Percentiles rank a stretch among this genome's conserved stretches.
Conservation (phyloP, 1,139 yeast species). For the Hanseniaspora uvarum region DNA sequence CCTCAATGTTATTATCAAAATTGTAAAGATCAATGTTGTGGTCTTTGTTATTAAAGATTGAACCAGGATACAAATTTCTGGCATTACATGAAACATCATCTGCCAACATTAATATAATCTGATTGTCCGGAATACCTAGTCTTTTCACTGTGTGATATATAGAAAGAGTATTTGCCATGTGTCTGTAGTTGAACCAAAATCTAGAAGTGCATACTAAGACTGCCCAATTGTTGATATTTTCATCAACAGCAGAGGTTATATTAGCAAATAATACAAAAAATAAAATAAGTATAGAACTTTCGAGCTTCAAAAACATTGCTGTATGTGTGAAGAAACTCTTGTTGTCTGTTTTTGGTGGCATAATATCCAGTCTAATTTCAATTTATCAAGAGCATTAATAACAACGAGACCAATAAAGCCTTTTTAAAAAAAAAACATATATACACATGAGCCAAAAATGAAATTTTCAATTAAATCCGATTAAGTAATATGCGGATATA, state of each 20-base stretch:
- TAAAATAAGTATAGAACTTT: neutral
- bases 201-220: conserved; percentile 90
- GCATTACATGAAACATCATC: conserved; percentile 98
- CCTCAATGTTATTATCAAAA: conserved; percentile 58
- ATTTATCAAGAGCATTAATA: no score
- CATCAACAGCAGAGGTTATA: conserved; percentile 18
- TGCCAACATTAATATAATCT: conserved; percentile 86
- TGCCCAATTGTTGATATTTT: conserved; percentile 83
- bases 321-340: no score
- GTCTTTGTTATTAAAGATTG: conserved; percentile 88
- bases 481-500: no score
- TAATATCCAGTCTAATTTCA: no score
- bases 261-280: neutral
- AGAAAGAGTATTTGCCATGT: conserved; percentile 91
- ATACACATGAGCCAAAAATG: no score
- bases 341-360: no score
- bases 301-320: neutral
- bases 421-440: no score
- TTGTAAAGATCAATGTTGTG: conserved; percentile 92
- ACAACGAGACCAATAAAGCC: no score
- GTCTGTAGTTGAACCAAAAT: conserved; percentile 96
- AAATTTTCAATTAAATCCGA: no score
- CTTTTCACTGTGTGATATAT: conserved; percentile 92
- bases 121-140: conserved; percentile 94
- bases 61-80: conserved; percentile 89